phyloP scores from a whole-genome alignment of 495 filamentous ascomycete genomes.

The Neurospora cerealis region DNA sequence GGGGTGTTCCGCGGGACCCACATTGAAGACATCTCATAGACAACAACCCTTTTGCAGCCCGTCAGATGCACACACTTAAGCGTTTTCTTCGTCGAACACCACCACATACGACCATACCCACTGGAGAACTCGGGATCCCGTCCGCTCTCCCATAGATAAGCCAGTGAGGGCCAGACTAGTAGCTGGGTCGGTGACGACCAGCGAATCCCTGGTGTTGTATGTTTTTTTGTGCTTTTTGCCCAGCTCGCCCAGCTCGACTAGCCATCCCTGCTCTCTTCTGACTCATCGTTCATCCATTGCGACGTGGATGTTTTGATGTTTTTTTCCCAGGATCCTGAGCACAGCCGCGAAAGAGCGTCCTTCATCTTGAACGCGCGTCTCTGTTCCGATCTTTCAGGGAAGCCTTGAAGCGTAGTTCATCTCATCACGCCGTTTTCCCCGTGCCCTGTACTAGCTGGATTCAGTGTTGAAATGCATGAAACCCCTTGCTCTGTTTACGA shows the following conservation, averaged over 20 bases:
- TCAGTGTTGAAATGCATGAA: neutral
- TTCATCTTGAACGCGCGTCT: neutral
- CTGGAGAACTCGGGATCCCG: constrained; percentile 38
- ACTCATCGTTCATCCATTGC: neutral
- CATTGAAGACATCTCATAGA: neutral
- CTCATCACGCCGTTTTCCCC: neutral
- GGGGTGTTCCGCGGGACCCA: neutral
- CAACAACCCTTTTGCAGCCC: too few relatives aligned
- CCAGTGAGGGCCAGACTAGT: constrained; percentile 1
- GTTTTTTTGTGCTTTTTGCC: constrained; percentile 9
- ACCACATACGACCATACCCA: neutral
- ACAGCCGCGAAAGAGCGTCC: neutral
- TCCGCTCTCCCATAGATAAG: constrained; percentile 32
- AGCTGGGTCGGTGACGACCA: constrained; percentile 24
- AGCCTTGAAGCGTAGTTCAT: neutral
- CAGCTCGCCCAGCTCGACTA: neutral
- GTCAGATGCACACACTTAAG: too few relatives aligned
- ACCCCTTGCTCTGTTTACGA: neutral
- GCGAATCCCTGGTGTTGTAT: constrained; percentile 27
- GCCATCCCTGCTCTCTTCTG: neutral
- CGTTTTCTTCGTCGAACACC: neutral
- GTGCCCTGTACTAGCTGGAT: neutral
- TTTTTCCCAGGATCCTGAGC: neutral
- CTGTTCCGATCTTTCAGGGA: neutral
- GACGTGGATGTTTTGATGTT: neutral